phyloP scores from a whole-genome alignment of 1,284 basidiomycete species.

The Rhodotorula sp. region DNA sequence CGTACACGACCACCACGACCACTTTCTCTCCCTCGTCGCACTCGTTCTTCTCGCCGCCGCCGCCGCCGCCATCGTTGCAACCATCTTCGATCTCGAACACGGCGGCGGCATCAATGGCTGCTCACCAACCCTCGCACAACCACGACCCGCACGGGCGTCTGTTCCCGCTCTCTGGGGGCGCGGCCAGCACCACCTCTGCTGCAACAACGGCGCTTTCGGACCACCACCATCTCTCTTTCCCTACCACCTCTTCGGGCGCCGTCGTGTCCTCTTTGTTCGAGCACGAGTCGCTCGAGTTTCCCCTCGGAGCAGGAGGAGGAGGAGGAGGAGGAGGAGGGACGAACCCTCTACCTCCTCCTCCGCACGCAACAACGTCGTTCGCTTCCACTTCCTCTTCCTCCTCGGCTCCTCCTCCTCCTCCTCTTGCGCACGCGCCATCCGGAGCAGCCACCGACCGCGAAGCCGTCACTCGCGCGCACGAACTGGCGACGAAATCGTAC shows the following conservation, averaged over 20 bases:
- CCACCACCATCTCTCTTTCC: too few relatives aligned
- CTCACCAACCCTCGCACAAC: neutral
- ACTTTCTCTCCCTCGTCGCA: neutral
- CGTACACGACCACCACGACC: neutral
- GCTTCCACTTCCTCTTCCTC: neutral
- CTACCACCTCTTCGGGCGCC: too few relatives aligned
- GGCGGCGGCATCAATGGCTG: neutral
- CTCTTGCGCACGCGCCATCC: too few relatives aligned
- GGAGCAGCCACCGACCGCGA: neutral
- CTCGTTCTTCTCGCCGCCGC: neutral
- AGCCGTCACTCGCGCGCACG: neutral
- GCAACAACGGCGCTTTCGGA: neutral
- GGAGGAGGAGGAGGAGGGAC: too few relatives aligned
- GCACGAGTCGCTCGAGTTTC: too few relatives aligned
- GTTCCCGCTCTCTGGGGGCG: constrained; percentile 1
- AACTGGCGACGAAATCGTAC: neutral
- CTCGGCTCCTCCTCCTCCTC: neutral
- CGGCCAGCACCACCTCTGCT: neutral
- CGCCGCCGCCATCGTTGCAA: neutral
- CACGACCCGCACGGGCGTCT: neutral
- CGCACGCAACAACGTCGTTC: neutral
- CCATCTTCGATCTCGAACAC: neutral
- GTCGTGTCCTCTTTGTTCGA: too few relatives aligned
- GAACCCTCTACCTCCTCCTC: too few relatives aligned
- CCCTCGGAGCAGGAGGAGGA: too few relatives aligned